Percentiles rank a stretch among this genome's conserved stretches.
Conservation (phyloP, 164 flowering plant genomes). For the Chimonanthus salicifolius region DNA sequence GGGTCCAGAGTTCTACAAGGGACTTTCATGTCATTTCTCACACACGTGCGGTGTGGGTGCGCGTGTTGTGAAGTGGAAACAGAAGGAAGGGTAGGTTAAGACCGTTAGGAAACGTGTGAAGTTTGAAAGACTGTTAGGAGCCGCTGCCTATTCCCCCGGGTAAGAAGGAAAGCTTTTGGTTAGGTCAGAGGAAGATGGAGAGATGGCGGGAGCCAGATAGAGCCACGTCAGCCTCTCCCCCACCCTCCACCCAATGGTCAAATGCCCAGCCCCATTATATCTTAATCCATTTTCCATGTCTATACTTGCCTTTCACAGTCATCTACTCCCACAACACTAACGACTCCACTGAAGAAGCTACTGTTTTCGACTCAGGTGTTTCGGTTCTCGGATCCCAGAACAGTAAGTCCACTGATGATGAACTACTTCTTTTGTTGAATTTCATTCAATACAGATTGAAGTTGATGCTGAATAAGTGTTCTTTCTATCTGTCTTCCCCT, state of each 20-base stretch:
- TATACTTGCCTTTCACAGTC: conserved; percentile 9
- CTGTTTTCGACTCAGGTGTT: not conserved
- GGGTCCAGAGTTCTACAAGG: too few species aligned
- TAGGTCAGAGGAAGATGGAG: not conserved
- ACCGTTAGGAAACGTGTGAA: conserved; percentile 13
- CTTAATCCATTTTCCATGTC: not conserved
- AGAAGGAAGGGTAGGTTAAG: conserved; percentile 21
- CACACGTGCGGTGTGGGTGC: not conserved
- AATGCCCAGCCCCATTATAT: conserved; percentile 13
- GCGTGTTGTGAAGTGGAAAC: not conserved
- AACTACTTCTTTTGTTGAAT: not conserved
- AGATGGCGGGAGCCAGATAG: conserved; percentile 8
- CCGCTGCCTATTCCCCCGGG: not conserved
- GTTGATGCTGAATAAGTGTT: not conserved
- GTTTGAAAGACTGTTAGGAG: conserved; percentile 31
- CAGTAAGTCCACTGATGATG: not conserved
- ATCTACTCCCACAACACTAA: not conserved
- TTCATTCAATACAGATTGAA: not conserved
- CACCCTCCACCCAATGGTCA: conserved; percentile 31
- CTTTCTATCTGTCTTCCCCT: not conserved
- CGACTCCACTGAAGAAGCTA: not conserved
- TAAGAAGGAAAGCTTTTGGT: not conserved
- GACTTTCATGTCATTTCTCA: too few species aligned
- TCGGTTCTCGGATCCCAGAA: not conserved
- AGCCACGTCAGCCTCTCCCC: not conserved